These are phyloP conservation scores for Cubamyces lactineus DNA, from an alignment of 768 basidiomycete genomes.

Conservation along the genomic window DNA sequence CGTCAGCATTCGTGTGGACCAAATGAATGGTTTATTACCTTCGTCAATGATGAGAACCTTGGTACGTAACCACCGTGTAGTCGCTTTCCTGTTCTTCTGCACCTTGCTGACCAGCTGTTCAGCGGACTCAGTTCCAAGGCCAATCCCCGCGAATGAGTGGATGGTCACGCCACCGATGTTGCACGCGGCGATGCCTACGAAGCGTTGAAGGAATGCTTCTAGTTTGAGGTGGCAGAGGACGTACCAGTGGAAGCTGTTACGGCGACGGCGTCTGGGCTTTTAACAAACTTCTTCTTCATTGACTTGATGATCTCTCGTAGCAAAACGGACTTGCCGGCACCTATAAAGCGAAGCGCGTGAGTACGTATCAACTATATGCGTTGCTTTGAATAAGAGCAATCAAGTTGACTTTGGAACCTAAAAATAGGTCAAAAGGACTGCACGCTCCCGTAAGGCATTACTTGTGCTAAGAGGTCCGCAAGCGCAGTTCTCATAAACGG, in stretches of 20 bases:
- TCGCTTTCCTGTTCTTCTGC: constrained; percentile 83
- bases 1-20: neutral
- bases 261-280: constrained; percentile 73
- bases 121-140: constrained; percentile 70
- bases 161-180: constrained; percentile 96
- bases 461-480: no score
- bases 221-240: constrained; percentile 7
- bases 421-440: no score
- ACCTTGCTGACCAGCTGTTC: constrained; percentile 68
- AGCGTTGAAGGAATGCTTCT: neutral
- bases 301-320: constrained; percentile 87
- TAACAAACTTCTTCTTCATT: constrained; percentile 59
- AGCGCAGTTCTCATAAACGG: no score
- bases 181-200: constrained; percentile 87
- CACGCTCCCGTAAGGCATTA: no score
- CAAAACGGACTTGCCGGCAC: constrained; percentile 96
- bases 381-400: neutral
- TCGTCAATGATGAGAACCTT: constrained; percentile 86
- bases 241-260: constrained; percentile 93
- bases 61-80: constrained; percentile 78
- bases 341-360: constrained; percentile 45
- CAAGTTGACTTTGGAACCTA: no score
- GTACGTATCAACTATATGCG: constrained; percentile 14
- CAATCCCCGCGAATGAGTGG: constrained; percentile 95
- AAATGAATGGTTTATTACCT: constrained; percentile 45